Evolutionary conservation across 192 early-diverging fungal genomes (phyloP).

Genomic region (Gigaspora rosea): DNA sequence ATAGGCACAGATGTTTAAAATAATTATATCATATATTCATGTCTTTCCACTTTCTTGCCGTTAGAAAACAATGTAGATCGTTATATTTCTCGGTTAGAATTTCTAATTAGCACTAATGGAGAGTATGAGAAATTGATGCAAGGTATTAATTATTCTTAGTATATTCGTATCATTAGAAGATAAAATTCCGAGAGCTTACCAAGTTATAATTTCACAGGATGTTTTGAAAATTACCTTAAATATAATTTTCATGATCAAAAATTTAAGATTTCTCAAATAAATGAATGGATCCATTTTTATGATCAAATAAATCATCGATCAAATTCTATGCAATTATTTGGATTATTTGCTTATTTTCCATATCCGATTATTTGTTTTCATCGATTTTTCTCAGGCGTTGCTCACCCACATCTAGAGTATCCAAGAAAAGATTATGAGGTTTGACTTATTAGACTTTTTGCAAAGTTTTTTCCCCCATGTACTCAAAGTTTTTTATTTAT

Average conservation of each 20-base stretch:
- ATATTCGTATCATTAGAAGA: background rate
- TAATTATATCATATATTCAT: background rate
- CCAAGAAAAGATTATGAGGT: slow-evolving; percentile 80
- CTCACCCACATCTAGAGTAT: slow-evolving; percentile 63
- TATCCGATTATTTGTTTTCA: slow-evolving; percentile 78
- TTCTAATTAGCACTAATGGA: slow-evolving; percentile 63
- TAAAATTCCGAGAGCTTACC: background rate
- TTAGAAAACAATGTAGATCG: slow-evolving; percentile 41
- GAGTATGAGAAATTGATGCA: slow-evolving; percentile 87
- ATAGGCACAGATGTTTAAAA: background rate
- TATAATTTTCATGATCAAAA: slow-evolving; percentile 79
- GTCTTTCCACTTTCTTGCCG: background rate
- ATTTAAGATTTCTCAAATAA: slow-evolving; percentile 63
- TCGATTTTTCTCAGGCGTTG: slow-evolving; percentile 75
- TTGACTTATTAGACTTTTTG: slow-evolving; percentile 1
- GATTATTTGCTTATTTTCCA: slow-evolving; percentile 65
- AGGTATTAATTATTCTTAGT: slow-evolving; percentile 46
- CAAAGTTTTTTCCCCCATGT: slow-evolving; percentile 4
- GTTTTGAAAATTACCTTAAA: slow-evolving; percentile 87
- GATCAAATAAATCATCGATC: slow-evolving; percentile 66
- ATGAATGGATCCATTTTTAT: slow-evolving; percentile 82
- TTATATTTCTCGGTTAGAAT: slow-evolving; percentile 56
- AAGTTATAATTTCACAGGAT: slow-evolving; percentile 53
- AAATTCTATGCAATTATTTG: slow-evolving; percentile 51
- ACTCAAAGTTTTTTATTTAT: background rate